Percentiles rank a stretch among this genome's conserved stretches.
Conservation (phyloP, 1,284 basidiomycete species). For the Naganishia albida region DNA sequence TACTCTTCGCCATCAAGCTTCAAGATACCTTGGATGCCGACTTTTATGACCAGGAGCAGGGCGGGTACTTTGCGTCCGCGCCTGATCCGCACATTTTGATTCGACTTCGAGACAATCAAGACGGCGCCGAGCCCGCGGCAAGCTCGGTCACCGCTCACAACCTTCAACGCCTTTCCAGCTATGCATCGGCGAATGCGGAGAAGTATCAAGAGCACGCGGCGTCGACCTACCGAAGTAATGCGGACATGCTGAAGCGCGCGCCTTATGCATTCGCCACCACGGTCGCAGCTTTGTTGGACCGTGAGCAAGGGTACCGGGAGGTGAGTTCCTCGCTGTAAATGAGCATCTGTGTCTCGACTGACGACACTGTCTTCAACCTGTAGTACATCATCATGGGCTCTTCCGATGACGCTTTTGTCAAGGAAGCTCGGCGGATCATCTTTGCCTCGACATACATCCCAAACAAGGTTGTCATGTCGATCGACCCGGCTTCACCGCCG, state of each 20-base stretch:
- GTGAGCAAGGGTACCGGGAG: constrained; percentile 40
- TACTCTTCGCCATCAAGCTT: constrained; percentile 51
- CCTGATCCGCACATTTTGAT: constrained; percentile 55
- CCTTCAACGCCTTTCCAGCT: constrained; percentile 51
- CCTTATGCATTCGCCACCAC: constrained; percentile 45
- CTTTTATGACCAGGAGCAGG: constrained; percentile 55
- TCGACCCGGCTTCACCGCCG: constrained; percentile 40
- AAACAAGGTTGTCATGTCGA: constrained; percentile 41
- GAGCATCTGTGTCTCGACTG: constrained; percentile 1
- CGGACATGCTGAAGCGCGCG: constrained; percentile 39
- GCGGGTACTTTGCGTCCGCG: constrained; percentile 56
- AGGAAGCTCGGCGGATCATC: constrained; percentile 11
- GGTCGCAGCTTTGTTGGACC: constrained; percentile 43
- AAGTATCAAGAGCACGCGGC: constrained; percentile 38
- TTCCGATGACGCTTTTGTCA: constrained; percentile 31
- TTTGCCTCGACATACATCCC: constrained; percentile 36
- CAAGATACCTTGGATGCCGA: constrained; percentile 56
- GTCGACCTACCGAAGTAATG: constrained; percentile 41
- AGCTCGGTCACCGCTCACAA: constrained; percentile 55
- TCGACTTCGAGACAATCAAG: constrained; percentile 48
- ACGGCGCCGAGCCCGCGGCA: constrained; percentile 58
- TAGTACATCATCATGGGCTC: constrained; percentile 41
- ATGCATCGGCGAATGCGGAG: constrained; percentile 40
- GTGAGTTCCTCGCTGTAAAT: constrained; percentile 32
- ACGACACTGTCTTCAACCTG: background rate